These are phyloP conservation scores for Avicennia marina DNA, from an alignment of 257 asterid genomes.

Conservation along the genomic window DNA sequence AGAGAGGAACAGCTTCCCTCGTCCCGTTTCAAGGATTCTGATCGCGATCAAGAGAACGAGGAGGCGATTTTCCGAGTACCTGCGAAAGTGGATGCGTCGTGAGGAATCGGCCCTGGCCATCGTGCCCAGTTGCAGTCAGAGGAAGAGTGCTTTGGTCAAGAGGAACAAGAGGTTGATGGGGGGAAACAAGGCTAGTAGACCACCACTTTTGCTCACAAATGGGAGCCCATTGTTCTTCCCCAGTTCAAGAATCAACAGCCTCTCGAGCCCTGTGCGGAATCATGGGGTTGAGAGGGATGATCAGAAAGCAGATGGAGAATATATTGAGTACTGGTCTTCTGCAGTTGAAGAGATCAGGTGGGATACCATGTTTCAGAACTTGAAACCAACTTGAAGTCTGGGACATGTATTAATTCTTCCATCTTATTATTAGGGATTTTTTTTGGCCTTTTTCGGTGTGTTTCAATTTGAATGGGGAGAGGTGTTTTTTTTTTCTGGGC, in stretches of 20 bases:
- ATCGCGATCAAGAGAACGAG: conserved; percentile 54
- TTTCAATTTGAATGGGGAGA: conserved; percentile 34
- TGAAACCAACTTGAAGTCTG: conserved; percentile 76
- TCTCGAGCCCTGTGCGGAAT: conserved; percentile 36
- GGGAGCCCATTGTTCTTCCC: conserved; percentile 44
- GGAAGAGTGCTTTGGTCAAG: conserved; percentile 39
- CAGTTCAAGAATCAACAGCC: conserved; percentile 50
- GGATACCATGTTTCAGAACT: conserved; percentile 74
- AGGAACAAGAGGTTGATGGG: conserved; percentile 35
- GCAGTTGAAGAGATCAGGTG: conserved; percentile 62
- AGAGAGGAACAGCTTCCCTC: conserved; percentile 14
- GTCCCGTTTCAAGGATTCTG: conserved; percentile 42
- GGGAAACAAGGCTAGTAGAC: conserved; percentile 6
- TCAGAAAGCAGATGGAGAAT: conserved; percentile 22
- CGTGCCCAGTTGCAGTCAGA: conserved; percentile 40
- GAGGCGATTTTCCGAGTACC: conserved; percentile 39
- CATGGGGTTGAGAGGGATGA: too few relatives aligned
- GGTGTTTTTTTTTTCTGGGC: conserved; percentile 38
- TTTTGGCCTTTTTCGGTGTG: neutral
- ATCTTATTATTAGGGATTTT: too few relatives aligned
- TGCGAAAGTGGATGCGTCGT: conserved; percentile 36
- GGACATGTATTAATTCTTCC: too few relatives aligned
- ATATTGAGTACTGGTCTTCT: conserved; percentile 41
- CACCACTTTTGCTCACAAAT: conserved; percentile 55
- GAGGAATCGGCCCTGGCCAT: conserved; percentile 49